A percentile compares a stretch with the other conserved stretches of the same genome.
Evolutionary conservation across 2,329 filamentous ascomycete species (phyloP).

Genomic region (Colletotrichum filicis): DNA sequence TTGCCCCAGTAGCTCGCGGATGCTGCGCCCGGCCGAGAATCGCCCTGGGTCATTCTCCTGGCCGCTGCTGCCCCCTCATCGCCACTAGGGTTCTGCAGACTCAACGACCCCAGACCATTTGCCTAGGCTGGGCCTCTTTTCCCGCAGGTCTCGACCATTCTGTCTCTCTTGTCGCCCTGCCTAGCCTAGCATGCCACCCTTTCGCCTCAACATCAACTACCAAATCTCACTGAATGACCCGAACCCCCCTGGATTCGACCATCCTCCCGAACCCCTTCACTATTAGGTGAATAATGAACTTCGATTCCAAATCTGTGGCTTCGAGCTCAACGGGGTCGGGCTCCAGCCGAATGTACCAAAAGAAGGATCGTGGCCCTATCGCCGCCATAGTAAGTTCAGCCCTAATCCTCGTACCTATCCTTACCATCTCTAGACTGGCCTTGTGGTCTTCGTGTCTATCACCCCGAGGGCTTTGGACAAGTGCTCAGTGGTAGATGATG

Average conservation of each 20-base stretch:
- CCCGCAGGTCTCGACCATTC: neutral
- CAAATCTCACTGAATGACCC: conserved; percentile 21
- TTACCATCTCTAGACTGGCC: neutral
- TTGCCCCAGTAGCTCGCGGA: neutral
- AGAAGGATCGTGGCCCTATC: conserved; percentile 53
- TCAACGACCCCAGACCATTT: neutral
- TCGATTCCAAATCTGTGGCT: conserved; percentile 29
- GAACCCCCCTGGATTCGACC: neutral
- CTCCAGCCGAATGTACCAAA: conserved; percentile 41
- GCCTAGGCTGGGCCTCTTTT: neutral
- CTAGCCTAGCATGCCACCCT: conserved; percentile 14
- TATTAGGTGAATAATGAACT: conserved; percentile 36
- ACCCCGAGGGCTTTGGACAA: neutral
- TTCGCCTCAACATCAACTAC: conserved; percentile 10
- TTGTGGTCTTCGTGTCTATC: neutral
- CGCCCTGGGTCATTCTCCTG: neutral
- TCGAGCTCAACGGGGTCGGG: conserved; percentile 47
- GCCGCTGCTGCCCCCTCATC: neutral
- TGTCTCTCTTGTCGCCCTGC: neutral
- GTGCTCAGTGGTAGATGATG: neutral
- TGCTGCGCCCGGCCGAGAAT: neutral
- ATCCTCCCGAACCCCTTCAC: conserved; percentile 10
- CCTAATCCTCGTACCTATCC: neutral
- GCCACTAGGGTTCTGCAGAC: neutral
- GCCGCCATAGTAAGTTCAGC: conserved; percentile 48